Conservation (phyloP, 177 flowering plant genomes). For the Tripterygium wilfordii region DNA sequence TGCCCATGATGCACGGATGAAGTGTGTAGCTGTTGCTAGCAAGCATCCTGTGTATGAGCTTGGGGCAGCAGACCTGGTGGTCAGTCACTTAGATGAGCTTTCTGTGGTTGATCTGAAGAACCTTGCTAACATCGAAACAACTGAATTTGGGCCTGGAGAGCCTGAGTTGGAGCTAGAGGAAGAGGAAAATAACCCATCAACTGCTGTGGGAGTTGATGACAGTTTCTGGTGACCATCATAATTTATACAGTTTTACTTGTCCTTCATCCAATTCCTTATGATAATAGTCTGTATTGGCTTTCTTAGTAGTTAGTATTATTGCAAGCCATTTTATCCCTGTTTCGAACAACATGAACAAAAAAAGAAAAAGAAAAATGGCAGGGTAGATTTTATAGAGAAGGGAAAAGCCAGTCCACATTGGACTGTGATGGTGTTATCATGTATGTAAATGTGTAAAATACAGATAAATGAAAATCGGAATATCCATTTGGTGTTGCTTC, state of each 20-base stretch:
- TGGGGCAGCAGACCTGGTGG: constrained; percentile 93
- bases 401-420: constrained; percentile 32
- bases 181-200: constrained; percentile 35
- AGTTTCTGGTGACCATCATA: constrained; percentile 46
- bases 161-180: constrained; percentile 76
- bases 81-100: constrained; percentile 74
- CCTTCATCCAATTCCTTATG: constrained; percentile 25
- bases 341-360: constrained; percentile 19
- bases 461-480: constrained; percentile 7
- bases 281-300: too few species aligned
- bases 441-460: constrained; percentile 13
- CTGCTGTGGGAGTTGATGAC: constrained; percentile 47
- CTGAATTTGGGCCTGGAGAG: constrained; percentile 58
- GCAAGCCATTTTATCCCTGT: constrained; percentile 20
- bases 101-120: constrained; percentile 90
- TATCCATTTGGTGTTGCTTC: constrained; percentile 2
- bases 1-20: constrained; percentile 93
- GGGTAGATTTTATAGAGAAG: background rate
- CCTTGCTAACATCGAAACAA: constrained; percentile 62
- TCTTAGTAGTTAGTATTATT: too few species aligned
- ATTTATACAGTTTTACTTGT: constrained; percentile 43
- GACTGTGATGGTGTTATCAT: constrained; percentile 20
- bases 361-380: constrained; percentile 2
- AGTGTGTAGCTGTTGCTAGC: constrained; percentile 95
- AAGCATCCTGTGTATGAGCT: constrained; percentile 93